A percentile compares a stretch with the other conserved stretches of the same genome.
These are phyloP conservation scores for Mortierella alpina DNA, from an alignment of 192 early-diverging fungal species.

Conservation along the genomic window DNA sequence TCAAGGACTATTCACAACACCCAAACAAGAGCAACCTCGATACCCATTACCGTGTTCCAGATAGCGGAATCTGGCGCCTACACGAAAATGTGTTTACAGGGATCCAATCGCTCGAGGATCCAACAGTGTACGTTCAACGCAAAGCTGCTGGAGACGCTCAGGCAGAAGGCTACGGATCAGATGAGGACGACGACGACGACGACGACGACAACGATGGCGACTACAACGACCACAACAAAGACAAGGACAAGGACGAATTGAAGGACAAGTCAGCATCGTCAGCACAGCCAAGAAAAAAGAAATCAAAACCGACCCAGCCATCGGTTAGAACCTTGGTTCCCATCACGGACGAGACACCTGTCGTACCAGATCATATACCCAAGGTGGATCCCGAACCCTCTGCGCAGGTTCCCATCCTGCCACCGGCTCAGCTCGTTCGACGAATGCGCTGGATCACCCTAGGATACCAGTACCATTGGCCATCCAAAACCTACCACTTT, in stretches of 20 bases:
- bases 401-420: constrained; percentile 41
- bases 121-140: constrained; percentile 36
- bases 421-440: constrained; percentile 57
- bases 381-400: constrained; percentile 56
- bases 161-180: constrained; percentile 31
- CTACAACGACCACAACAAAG: constrained; percentile 22
- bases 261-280: constrained; percentile 21
- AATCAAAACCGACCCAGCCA: constrained; percentile 17
- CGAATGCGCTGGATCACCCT: constrained; percentile 80
- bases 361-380: constrained; percentile 23
- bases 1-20: constrained; percentile 77
- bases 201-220: constrained; percentile 30
- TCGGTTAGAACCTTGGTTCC: constrained; percentile 38
- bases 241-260: constrained; percentile 17
- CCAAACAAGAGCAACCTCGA: constrained; percentile 93
- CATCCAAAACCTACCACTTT: constrained; percentile 82
- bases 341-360: constrained; percentile 24
- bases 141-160: constrained; percentile 28
- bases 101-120: constrained; percentile 25
- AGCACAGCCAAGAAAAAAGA: constrained; percentile 25
- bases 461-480: constrained; percentile 86
- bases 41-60: constrained; percentile 81
- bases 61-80: constrained; percentile 69
- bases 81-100: constrained; percentile 53
- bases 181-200: constrained; percentile 44